These are phyloP conservation scores for Cladophialophora exuberans DNA, from an alignment of 2,329 filamentous ascomycete genomes.

Conservation along the genomic window DNA sequence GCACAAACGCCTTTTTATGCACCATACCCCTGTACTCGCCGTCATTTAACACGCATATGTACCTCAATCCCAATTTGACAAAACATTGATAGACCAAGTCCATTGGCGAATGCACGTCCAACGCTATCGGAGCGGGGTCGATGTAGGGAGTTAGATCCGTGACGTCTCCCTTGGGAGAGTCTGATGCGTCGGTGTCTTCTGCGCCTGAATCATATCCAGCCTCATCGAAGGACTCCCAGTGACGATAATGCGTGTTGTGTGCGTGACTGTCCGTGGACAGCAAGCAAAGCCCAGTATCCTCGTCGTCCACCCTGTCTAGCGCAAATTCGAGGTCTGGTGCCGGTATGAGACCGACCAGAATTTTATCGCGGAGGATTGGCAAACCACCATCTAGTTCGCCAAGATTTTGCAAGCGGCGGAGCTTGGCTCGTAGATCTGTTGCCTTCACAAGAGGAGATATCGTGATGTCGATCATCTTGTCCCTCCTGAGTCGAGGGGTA, in stretches of 20 bases:
- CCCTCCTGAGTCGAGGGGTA: slow-evolving; percentile 71
- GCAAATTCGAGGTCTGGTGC: slow-evolving; percentile 93
- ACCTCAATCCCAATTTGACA: slow-evolving; percentile 87
- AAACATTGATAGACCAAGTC: slow-evolving; percentile 97
- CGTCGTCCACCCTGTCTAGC: slow-evolving; percentile 77
- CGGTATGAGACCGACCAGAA: slow-evolving; percentile 88
- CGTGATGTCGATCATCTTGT: slow-evolving; percentile 86
- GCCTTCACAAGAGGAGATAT: slow-evolving; percentile 79
- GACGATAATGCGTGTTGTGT: slow-evolving; percentile 44
- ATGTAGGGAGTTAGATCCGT: slow-evolving; percentile 91
- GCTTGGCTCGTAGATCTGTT: slow-evolving; percentile 73
- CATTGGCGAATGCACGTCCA: slow-evolving; percentile 89
- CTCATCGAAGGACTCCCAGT: slow-evolving; percentile 27
- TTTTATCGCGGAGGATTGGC: slow-evolving; percentile 76
- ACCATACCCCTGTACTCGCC: slow-evolving; percentile 89
- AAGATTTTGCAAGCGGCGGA: slow-evolving; percentile 78
- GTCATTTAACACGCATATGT: slow-evolving; percentile 84
- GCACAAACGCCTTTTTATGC: slow-evolving; percentile 96
- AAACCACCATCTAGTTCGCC: slow-evolving; percentile 92
- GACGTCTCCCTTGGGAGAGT: slow-evolving; percentile 62
- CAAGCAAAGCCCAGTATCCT: slow-evolving; percentile 69
- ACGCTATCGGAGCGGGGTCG: slow-evolving; percentile 83
- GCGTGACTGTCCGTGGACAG: slow-evolving; percentile 68
- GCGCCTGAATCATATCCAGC: slow-evolving; percentile 56
- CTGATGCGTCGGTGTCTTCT: slow-evolving; percentile 61